Conservation (phyloP, 2,329 filamentous ascomycete genomes). For the Colletotrichum sojae region DNA sequence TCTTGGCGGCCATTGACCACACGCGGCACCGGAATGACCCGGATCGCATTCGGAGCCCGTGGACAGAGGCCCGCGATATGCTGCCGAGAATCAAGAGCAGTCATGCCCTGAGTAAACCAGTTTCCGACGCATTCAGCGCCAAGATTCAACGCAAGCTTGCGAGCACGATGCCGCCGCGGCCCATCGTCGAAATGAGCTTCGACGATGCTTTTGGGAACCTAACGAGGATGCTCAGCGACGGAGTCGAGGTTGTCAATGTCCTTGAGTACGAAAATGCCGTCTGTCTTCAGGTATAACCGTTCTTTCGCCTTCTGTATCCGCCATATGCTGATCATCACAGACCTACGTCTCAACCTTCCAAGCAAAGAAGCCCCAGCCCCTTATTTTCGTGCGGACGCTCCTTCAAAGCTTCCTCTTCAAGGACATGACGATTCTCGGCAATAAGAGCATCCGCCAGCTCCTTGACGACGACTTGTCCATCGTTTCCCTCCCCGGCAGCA, state of each 20-base stretch:
- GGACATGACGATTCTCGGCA: constrained; percentile 77
- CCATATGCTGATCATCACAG: constrained; percentile 53
- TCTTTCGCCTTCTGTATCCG: background rate
- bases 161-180: constrained; percentile 92
- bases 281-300: constrained; percentile 73
- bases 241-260: constrained; percentile 76
- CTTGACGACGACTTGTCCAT: constrained; percentile 87
- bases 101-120: constrained; percentile 72
- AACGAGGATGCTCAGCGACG: constrained; percentile 79
- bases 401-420: constrained; percentile 83
- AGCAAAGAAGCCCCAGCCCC: constrained; percentile 84
- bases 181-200: constrained; percentile 84
- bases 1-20: constrained; percentile 70
- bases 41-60: constrained; percentile 63
- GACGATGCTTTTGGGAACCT: constrained; percentile 80
- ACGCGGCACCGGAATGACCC: constrained; percentile 60
- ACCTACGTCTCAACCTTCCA: constrained; percentile 83
- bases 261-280: constrained; percentile 78
- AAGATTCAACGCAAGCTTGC: constrained; percentile 94
- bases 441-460: constrained; percentile 79
- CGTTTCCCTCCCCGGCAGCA: constrained; percentile 79
- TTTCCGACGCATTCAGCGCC: constrained; percentile 86
- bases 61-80: constrained; percentile 65
- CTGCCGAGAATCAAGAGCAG: constrained; percentile 72
- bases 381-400: constrained; percentile 86